These are phyloP conservation scores for Rauvolfia tetraphylla DNA, from an alignment of 257 asterid species.

Conservation along the genomic window DNA sequence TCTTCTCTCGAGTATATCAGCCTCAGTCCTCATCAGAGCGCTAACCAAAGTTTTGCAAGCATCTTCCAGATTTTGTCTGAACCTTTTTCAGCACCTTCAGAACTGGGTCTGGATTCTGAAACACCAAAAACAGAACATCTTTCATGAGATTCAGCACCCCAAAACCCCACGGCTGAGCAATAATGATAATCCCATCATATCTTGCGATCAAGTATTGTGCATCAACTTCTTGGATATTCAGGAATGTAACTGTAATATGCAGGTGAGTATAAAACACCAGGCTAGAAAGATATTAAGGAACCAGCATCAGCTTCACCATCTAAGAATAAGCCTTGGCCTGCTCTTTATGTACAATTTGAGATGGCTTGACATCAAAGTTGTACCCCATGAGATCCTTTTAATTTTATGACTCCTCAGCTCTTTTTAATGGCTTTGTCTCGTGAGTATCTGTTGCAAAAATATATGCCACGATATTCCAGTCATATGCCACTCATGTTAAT, in stretches of 20 bases:
- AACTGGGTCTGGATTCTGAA: constrained; percentile 21
- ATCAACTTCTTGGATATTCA: constrained; percentile 85
- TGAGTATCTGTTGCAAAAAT: constrained; percentile 39
- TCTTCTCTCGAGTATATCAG: constrained; percentile 66
- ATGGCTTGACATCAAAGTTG: constrained; percentile 71
- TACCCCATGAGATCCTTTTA: constrained; percentile 64
- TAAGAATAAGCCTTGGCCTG: constrained; percentile 77
- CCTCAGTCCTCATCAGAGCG: constrained; percentile 30
- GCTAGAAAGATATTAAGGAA: constrained; percentile 72
- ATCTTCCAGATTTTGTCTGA: constrained; percentile 75
- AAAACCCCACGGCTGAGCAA: constrained; percentile 86
- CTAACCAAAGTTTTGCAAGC: constrained; percentile 71
- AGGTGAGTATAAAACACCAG: constrained; percentile 81
- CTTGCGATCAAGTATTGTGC: constrained; percentile 71
- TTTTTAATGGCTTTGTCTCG: constrained; percentile 51
- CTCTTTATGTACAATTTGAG: constrained; percentile 80
- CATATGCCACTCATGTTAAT: background rate
- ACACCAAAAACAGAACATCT: constrained; percentile 48
- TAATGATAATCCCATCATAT: constrained; percentile 78
- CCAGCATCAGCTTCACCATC: constrained; percentile 84
- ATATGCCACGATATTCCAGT: constrained; percentile 26
- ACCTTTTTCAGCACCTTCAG: constrained; percentile 33
- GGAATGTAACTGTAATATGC: constrained; percentile 74
- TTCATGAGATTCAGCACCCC: constrained; percentile 77
- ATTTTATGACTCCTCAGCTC: constrained; percentile 56